A percentile compares a stretch with the other conserved stretches of the same genome.
These are phyloP conservation scores for Rhynchospora breviuscula DNA, from an alignment of 176 grass and related monocot genomes.

Conservation along the genomic window DNA sequence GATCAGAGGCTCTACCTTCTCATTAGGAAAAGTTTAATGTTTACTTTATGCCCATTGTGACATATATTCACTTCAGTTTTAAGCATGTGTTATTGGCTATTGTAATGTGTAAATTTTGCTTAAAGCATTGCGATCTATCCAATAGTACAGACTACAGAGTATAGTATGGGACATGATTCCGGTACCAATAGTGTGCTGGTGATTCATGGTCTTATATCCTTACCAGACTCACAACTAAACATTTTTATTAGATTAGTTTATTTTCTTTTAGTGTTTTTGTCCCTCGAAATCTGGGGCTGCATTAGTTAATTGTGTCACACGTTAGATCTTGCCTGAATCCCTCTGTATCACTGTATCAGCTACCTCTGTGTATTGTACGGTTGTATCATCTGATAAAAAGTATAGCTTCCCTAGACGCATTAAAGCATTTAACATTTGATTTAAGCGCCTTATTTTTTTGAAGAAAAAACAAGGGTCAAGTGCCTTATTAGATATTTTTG, in stretches of 20 bases:
- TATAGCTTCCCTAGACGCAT: too few species aligned
- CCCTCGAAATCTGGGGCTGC: too few species aligned
- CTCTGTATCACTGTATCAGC: too few species aligned
- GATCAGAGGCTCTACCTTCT: slow-evolving; percentile 57
- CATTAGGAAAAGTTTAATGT: slow-evolving; percentile 41
- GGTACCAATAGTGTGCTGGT: neutral
- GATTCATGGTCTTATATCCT: neutral
- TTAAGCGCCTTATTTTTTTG: neutral
- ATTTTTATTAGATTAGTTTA: neutral
- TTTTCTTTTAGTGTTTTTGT: neutral
- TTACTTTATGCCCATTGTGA: neutral
- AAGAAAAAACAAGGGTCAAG: too few species aligned
- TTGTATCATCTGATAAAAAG: too few species aligned
- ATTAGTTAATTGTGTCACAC: too few species aligned
- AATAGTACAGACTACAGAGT: neutral
- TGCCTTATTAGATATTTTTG: neutral
- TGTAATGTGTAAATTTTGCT: neutral
- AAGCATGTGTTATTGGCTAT: neutral
- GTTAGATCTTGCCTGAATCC: too few species aligned
- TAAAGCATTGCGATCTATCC: neutral
- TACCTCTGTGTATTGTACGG: too few species aligned
- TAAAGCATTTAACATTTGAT: neutral
- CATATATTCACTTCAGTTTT: neutral
- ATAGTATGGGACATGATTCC: neutral
- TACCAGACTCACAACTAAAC: neutral